Percentiles rank a stretch among this genome's conserved stretches.
phyloP scores from a whole-genome alignment of 2,329 filamentous ascomycete genomes.

The Metarhizium humberi region DNA sequence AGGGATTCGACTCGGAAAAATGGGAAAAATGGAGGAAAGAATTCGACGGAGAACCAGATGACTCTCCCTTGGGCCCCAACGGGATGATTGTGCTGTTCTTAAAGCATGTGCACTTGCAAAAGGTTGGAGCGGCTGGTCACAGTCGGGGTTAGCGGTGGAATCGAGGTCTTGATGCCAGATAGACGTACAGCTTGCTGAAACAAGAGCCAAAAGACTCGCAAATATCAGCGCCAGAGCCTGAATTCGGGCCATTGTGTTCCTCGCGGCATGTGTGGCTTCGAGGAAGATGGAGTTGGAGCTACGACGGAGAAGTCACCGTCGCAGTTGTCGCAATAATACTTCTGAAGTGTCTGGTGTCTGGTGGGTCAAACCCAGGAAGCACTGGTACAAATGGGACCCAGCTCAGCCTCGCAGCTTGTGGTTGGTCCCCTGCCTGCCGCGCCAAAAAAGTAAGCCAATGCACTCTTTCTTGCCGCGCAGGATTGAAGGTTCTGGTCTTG shows the following conservation, averaged over 20 bases:
- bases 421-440: no score
- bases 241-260: slow-evolving; percentile 29
- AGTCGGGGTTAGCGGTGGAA: slow-evolving; percentile 12
- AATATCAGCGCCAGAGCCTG: slow-evolving; percentile 26
- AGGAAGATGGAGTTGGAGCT: not conserved
- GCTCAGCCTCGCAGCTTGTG: slow-evolving; percentile 11
- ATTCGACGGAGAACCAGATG: slow-evolving; percentile 17
- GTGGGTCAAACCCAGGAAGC: no score
- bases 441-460: no score
- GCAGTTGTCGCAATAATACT: no score
- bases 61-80: slow-evolving; percentile 35
- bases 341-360: no score
- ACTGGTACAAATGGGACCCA: not conserved
- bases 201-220: slow-evolving; percentile 23
- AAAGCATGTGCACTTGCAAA: slow-evolving; percentile 64
- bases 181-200: slow-evolving; percentile 33
- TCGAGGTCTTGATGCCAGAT: not conserved
- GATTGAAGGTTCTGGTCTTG: not conserved
- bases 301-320: not conserved
- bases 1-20: slow-evolving; percentile 11
- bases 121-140: slow-evolving; percentile 47
- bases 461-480: no score
- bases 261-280: not conserved
- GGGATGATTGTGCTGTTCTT: slow-evolving; percentile 60
- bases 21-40: slow-evolving; percentile 13